phyloP scores from a whole-genome alignment of 495 filamentous ascomycete genomes.

The Alectoria sarmentosa region DNA sequence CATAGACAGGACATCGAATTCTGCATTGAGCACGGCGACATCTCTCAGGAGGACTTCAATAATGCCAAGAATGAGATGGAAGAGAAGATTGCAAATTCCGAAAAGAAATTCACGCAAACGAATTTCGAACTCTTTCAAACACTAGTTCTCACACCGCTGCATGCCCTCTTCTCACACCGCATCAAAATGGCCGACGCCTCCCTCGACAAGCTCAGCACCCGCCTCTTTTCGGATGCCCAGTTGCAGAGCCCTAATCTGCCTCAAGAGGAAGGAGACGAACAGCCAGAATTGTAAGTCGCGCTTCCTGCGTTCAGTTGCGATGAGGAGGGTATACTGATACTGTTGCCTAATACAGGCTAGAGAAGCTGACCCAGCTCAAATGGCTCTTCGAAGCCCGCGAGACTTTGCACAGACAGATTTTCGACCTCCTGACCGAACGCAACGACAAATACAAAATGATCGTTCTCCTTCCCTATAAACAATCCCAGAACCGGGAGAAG shows the following conservation, averaged over 20 bases:
- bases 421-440: constrained; percentile 72
- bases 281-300: constrained; percentile 84
- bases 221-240: constrained; percentile 66
- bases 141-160: constrained; percentile 67
- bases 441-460: constrained; percentile 80
- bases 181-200: constrained; percentile 29
- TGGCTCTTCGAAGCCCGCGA: constrained; percentile 94
- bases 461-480: constrained; percentile 71
- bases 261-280: constrained; percentile 91
- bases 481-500: constrained; percentile 63
- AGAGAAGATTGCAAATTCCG: constrained; percentile 52
- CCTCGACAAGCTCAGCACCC: constrained; percentile 50
- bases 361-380: constrained; percentile 89
- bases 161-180: constrained; percentile 55
- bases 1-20: constrained; percentile 60
- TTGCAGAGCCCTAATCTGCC: constrained; percentile 67
- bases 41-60: constrained; percentile 75
- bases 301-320: too few relatives aligned
- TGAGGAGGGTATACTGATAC: too few relatives aligned
- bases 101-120: constrained; percentile 56
- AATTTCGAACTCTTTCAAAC: constrained; percentile 74
- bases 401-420: constrained; percentile 72
- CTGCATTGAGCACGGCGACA: constrained; percentile 64
- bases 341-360: too few relatives aligned
- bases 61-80: constrained; percentile 63